Evolutionary conservation across 2,329 filamentous ascomycete species (phyloP).

Genomic region (Fusarium pininemorale): DNA sequence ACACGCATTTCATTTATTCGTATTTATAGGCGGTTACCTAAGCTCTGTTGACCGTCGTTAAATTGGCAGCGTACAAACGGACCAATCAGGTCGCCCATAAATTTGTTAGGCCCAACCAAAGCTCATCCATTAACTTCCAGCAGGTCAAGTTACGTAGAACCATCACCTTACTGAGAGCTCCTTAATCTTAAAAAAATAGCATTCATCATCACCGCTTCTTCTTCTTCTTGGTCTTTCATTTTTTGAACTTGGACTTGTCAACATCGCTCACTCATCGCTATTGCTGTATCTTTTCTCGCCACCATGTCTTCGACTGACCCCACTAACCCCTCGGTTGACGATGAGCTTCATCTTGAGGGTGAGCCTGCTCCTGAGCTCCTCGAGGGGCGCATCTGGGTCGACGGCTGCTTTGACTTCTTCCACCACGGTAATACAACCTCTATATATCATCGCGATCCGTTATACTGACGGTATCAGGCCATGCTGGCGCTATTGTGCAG

Average conservation of each 20-base stretch:
- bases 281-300: neutral
- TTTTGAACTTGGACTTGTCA: neutral
- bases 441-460: fast-evolving
- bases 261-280: neutral
- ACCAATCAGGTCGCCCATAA: conserved; percentile 22
- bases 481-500: conserved; percentile 96
- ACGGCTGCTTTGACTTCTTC: conserved; percentile 99
- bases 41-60: neutral
- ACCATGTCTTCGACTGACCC: conserved; percentile 37
- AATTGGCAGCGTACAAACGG: neutral
- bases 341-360: conserved; percentile 48
- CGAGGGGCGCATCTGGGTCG: conserved; percentile 90
- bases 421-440: conserved; percentile 75
- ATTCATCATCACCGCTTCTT: conserved; percentile 3
- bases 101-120: conserved; percentile 27
- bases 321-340: conserved; percentile 35
- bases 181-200: conserved; percentile 8
- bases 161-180: neutral
- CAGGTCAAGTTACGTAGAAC: conserved; percentile 20
- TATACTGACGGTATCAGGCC: conserved; percentile 64
- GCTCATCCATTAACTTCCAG: conserved; percentile 16
- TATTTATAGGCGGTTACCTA: neutral
- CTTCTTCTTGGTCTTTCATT: neutral
- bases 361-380: conserved; percentile 64
- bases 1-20: neutral